Percentiles rank a stretch among this genome's conserved stretches.
These are phyloP conservation scores for Coemansia sp. DNA, from an alignment of 192 early-diverging fungal genomes.

Conservation along the genomic window DNA sequence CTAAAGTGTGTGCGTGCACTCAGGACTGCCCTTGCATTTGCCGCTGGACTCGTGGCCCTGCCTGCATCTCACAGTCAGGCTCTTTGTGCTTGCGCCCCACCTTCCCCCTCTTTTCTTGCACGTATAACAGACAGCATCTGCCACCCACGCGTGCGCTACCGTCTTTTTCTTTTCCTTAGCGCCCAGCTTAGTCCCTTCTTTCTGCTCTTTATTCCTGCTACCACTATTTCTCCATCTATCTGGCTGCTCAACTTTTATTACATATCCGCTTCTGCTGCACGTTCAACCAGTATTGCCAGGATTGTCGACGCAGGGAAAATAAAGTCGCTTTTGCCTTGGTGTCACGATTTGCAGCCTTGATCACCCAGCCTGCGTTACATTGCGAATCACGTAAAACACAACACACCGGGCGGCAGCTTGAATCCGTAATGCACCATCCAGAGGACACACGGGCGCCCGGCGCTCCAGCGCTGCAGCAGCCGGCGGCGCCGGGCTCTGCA, in stretches of 20 bases:
- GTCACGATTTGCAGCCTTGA: constrained; percentile 4
- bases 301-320: constrained; percentile 10
- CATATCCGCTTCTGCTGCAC: constrained; percentile 1
- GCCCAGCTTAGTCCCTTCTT: neutral
- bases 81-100: constrained; percentile 9
- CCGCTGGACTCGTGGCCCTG: constrained; percentile 26
- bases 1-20: constrained; percentile 9
- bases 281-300: neutral
- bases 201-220: constrained; percentile 3
- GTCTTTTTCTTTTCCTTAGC: constrained; percentile 7
- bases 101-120: constrained; percentile 7
- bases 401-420: neutral
- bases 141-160: neutral
- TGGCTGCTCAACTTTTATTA: neutral
- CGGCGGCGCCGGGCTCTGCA: neutral
- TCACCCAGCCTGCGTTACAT: neutral
- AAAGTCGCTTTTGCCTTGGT: neutral
- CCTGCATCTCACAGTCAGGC: constrained; percentile 31
- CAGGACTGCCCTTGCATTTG: constrained; percentile 34
- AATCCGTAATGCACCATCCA: constrained; percentile 2
- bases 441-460: constrained; percentile 2
- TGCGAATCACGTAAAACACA: neutral
- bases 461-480: constrained; percentile 13
- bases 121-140: constrained; percentile 8
- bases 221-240: constrained; percentile 3